Percentiles rank a stretch among this genome's conserved stretches.
phyloP scores from a whole-genome alignment of 805 yeast species.

The Cyberlindnera suaveolens region DNA sequence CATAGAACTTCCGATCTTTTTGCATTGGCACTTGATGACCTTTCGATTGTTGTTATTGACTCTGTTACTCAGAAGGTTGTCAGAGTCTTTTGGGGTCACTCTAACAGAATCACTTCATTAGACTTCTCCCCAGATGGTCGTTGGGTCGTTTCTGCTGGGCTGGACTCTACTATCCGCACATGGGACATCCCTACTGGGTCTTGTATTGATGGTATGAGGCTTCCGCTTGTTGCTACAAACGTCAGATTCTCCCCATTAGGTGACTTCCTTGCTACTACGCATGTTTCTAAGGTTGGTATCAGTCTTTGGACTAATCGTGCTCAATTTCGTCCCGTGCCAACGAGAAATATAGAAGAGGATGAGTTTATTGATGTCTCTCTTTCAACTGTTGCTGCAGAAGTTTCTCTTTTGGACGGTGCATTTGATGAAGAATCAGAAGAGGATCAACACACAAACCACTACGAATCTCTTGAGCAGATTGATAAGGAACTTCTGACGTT shows the following conservation, averaged over 20 bases:
- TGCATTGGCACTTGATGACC: constrained; percentile 82
- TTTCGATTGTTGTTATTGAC: constrained; percentile 79
- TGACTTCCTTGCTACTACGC: constrained; percentile 87
- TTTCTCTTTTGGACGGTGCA: constrained; percentile 43
- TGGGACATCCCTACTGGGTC: constrained; percentile 98
- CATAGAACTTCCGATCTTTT: constrained; percentile 80
- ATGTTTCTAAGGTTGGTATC: constrained; percentile 85
- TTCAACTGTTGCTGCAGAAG: constrained; percentile 77
- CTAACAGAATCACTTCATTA: constrained; percentile 77
- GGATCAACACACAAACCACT: constrained; percentile 28
- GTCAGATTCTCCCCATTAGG: constrained; percentile 82
- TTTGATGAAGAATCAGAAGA: constrained; percentile 25
- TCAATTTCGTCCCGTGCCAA: constrained; percentile 71
- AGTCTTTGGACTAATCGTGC: constrained; percentile 89
- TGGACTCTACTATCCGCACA: constrained; percentile 85
- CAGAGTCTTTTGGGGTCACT: constrained; percentile 85
- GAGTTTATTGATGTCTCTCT: constrained; percentile 58
- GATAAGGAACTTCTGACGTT: constrained; percentile 60
- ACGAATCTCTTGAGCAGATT: constrained; percentile 58
- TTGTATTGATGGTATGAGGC: constrained; percentile 84
- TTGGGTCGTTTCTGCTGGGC: constrained; percentile 80
- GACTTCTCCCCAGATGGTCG: constrained; percentile 95
- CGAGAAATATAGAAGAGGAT: constrained; percentile 68
- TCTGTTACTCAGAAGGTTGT: constrained; percentile 74
- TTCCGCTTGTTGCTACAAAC: constrained; percentile 75